Percentiles rank a stretch among this genome's conserved stretches.
These are phyloP conservation scores for Trichoderma aggressivum DNA, from an alignment of 2,329 filamentous ascomycete species.

Conservation along the genomic window DNA sequence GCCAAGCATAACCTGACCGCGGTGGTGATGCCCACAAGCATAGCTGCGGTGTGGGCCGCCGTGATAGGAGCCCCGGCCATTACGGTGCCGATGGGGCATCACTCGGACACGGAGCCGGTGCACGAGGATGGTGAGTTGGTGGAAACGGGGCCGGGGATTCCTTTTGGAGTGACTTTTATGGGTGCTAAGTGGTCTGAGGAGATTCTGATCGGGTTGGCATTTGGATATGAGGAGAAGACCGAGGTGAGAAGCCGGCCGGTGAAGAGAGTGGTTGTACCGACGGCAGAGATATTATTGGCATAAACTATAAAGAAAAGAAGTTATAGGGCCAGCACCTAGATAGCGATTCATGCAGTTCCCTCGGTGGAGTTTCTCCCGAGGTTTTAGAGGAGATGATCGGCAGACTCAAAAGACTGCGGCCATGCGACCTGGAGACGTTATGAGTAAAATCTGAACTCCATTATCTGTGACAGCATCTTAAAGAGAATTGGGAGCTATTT, in stretches of 20 bases:
- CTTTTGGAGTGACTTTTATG: constrained; percentile 59
- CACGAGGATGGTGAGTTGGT: constrained; percentile 5
- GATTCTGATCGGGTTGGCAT: constrained; percentile 57
- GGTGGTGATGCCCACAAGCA: constrained; percentile 54
- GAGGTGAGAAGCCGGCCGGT: constrained; percentile 11
- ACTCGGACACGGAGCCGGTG: constrained; percentile 3
- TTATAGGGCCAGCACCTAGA: background rate
- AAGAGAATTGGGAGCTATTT: fast-evolving
- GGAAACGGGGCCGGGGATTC: constrained; percentile 18
- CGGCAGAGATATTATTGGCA: background rate
- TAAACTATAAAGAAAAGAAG: background rate
- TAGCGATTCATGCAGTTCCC: no score
- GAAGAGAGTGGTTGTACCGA: constrained; percentile 10
- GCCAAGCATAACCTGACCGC: constrained; percentile 54
- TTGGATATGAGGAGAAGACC: constrained; percentile 61
- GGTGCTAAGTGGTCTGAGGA: constrained; percentile 57
- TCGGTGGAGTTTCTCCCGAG: background rate
- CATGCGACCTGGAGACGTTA: background rate
- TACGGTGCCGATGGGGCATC: constrained; percentile 47
- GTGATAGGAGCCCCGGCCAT: constrained; percentile 47
- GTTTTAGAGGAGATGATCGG: background rate
- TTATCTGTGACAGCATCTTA: background rate
- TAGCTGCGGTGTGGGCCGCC: constrained; percentile 23
- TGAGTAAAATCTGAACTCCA: background rate
- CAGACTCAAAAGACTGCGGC: background rate